Evolutionary conservation across 2,329 filamentous ascomycete genomes (phyloP), one percentile per base, ranked within the genome.

Genomic region (Microsporum canis): DNA sequence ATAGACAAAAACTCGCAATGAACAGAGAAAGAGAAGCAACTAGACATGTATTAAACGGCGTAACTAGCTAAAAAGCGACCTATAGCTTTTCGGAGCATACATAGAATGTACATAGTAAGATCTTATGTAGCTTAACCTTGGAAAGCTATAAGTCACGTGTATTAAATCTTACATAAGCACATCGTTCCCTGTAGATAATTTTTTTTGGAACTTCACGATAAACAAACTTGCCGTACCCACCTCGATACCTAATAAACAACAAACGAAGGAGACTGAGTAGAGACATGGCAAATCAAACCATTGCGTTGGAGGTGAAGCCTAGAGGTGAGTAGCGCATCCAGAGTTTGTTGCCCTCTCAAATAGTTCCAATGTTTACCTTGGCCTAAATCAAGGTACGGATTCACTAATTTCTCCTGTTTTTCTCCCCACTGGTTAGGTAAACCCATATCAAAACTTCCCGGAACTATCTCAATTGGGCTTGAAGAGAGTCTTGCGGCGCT

Each of bases 401-500:
- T 23, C 51, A 23, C 51, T 55, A 38, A 55, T 23, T 5, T 5
- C 14, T 36, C 51, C 14, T 36, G 39, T 38, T 36, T 55, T 38
- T 7, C 29, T 36, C 31, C 1, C 34, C 27, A 3, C 4, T 23
- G 29, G 55, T n/a, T 66, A 85, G 84, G 84, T 69, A 84, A 82
- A 69, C 82, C 82, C 63, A 84, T 87, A 69, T 79, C 78, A 65
- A 80, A 78, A 63, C 80, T 87, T 41, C 84, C 84, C 10, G 78
- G 80, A 66, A 77, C 81, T 59, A 74, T 83, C 63, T 78, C 75
- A 59, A 74, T 85, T 62, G 72, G 77, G 60, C 71, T 79, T 59
- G 75, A 80, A 68, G 80, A 79, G 60, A 77, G 79, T 38, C 76
- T 77, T 27, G 74, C 78, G 58, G 79, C 84, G 62, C 77, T 87